Conservation (phyloP, 2,329 filamentous ascomycete genomes). For the Fusarium redolens region DNA sequence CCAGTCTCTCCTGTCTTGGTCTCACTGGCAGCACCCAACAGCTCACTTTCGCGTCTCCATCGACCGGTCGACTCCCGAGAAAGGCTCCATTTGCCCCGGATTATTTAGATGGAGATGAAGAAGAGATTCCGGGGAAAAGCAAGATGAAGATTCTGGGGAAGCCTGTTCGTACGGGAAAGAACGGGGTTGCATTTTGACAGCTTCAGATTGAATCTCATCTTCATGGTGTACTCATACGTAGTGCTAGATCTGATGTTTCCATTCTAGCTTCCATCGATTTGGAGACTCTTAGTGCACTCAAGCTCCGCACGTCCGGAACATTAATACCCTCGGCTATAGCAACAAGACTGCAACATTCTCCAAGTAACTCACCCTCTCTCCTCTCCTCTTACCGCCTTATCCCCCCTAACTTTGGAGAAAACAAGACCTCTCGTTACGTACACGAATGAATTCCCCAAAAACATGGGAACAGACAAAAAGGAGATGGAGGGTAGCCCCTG, state of each 20-base stretch:
- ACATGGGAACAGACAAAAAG: not conserved
- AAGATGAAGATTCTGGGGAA: constrained; percentile 36
- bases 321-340: constrained; percentile 29
- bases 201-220: not conserved
- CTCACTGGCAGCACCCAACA: constrained; percentile 11
- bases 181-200: constrained; percentile 19
- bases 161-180: constrained; percentile 14
- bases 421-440: constrained; percentile 15
- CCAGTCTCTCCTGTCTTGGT: constrained; percentile 1
- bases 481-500: constrained; percentile 26
- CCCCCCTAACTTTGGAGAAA: constrained; percentile 23
- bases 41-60: constrained; percentile 22
- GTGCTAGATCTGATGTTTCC: not conserved
- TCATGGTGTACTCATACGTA: not conserved
- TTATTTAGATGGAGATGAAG: constrained; percentile 13
- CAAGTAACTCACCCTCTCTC: constrained; percentile 16
- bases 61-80: constrained; percentile 31
- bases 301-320: constrained; percentile 33
- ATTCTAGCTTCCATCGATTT: constrained; percentile 10
- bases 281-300: not conserved
- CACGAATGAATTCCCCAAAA: constrained; percentile 13
- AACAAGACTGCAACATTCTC: constrained; percentile 22
- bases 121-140: constrained; percentile 33
- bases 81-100: constrained; percentile 5
- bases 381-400: constrained; percentile 16